Percentiles rank a stretch among this genome's conserved stretches.
phyloP scores from a whole-genome alignment of 768 basidiomycete species.

The Jaapia argillacea region DNA sequence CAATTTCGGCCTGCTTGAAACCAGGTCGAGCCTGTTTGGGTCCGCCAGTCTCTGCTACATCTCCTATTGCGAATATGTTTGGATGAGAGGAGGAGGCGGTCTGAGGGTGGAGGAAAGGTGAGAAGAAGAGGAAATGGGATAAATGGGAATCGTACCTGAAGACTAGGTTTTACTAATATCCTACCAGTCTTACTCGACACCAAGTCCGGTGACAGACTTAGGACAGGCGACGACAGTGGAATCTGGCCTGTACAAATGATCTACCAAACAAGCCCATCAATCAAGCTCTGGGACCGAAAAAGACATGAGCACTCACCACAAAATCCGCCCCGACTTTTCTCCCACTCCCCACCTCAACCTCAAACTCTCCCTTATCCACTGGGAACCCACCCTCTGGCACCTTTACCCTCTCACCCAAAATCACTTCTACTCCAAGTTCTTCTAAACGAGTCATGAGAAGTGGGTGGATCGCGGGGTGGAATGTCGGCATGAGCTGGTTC shows the following conservation, averaged over 20 bases:
- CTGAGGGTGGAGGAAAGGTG: no score
- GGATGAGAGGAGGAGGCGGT: slow-evolving; percentile 6
- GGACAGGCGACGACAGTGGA: background rate
- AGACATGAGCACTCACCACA: slow-evolving; percentile 9
- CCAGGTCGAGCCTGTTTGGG: slow-evolving; percentile 16
- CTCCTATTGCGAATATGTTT: slow-evolving; percentile 17
- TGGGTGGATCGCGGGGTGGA: slow-evolving; percentile 16
- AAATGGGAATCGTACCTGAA: no score
- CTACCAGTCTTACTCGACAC: slow-evolving; percentile 5
- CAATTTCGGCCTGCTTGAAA: slow-evolving; percentile 11
- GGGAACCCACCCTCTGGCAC: slow-evolving; percentile 19
- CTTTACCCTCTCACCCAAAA: slow-evolving; percentile 13
- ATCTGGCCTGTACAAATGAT: background rate
- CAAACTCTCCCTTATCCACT: slow-evolving; percentile 8
- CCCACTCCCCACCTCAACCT: slow-evolving; percentile 11
- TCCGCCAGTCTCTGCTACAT: slow-evolving; percentile 16
- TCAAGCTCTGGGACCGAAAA: no score
- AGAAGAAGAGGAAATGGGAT: no score
- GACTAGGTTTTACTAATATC: slow-evolving; percentile 16
- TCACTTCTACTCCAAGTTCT: slow-evolving; percentile 13
- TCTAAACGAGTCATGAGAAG: slow-evolving; percentile 11
- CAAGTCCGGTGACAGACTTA: background rate
- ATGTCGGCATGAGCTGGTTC: slow-evolving; percentile 13
- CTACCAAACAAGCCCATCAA: no score
- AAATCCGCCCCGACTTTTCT: slow-evolving; percentile 10